phyloP scores from a whole-genome alignment of 2,329 filamentous ascomycete species.

The Aspergillus fructus region DNA sequence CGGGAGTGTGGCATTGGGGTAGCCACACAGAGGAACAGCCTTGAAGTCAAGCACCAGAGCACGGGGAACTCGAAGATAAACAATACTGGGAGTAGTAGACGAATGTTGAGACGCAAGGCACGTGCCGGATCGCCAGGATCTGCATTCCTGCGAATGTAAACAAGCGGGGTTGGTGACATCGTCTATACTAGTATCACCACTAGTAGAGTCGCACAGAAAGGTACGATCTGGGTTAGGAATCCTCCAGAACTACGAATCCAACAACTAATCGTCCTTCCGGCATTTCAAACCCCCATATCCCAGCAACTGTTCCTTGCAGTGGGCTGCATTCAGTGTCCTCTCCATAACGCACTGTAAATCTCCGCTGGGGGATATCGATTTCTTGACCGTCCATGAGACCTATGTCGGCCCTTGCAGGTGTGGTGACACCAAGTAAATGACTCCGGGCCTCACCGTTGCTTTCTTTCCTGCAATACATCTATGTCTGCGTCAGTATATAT shows the following conservation, averaged over 20 bases:
- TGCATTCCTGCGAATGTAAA: neutral
- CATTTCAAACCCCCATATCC: neutral
- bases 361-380: neutral
- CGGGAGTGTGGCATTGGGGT: neutral
- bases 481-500: neutral
- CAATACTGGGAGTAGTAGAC: neutral
- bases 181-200: neutral
- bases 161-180: neutral
- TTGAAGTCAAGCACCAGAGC: neutral
- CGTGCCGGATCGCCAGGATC: constrained; percentile 9
- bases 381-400: neutral
- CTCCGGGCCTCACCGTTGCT: neutral
- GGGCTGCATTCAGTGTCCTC: neutral
- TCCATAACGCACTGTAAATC: neutral
- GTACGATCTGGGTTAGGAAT: no score
- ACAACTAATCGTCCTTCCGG: neutral
- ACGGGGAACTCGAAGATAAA: no score
- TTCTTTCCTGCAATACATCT: neutral
- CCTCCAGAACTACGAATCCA: neutral
- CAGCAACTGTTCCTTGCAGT: neutral
- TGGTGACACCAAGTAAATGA: neutral
- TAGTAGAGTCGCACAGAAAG: no score
- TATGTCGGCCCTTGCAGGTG: neutral
- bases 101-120: neutral
- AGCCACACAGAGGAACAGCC: neutral